Conservation (phyloP, 2,329 filamentous ascomycete species). For the Fusarium papillatum region DNA sequence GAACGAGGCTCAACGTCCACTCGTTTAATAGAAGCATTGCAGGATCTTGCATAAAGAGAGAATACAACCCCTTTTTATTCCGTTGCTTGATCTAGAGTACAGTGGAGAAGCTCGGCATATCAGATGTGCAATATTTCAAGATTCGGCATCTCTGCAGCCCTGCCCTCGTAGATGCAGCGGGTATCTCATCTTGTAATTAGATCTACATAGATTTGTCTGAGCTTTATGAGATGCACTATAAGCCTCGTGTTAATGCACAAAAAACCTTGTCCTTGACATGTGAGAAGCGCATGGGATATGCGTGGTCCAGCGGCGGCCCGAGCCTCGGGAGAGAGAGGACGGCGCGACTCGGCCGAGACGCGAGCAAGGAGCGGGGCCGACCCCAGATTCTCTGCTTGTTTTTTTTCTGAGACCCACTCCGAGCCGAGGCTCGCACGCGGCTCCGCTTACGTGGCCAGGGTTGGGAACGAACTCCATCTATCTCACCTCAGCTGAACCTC, state of each 20-base stretch:
- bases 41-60: not conserved
- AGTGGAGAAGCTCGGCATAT: not conserved
- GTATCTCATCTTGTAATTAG: not conserved
- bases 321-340: slow-evolving; percentile 1
- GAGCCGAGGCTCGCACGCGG: slow-evolving; percentile 36
- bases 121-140: not conserved
- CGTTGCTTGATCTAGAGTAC: not conserved
- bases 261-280: not conserved
- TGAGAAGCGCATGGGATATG: not conserved
- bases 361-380: slow-evolving; percentile 5
- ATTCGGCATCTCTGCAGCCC: not conserved
- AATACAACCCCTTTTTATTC: not conserved
- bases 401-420: slow-evolving; percentile 20
- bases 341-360: slow-evolving; percentile 37
- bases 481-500: slow-evolving; percentile 3
- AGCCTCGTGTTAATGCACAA: not conserved
- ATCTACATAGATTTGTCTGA: not conserved
- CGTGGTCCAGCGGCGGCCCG: slow-evolving; percentile 14
- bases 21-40: not conserved
- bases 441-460: slow-evolving; percentile 4
- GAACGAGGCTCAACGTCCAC: not conserved
- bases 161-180: not conserved
- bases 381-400: slow-evolving; percentile 26
- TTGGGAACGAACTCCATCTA: slow-evolving; percentile 5
- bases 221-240: not conserved